Conservation (phyloP, 108 stramenopile genomes). For the Cyclotella atomus region DNA sequence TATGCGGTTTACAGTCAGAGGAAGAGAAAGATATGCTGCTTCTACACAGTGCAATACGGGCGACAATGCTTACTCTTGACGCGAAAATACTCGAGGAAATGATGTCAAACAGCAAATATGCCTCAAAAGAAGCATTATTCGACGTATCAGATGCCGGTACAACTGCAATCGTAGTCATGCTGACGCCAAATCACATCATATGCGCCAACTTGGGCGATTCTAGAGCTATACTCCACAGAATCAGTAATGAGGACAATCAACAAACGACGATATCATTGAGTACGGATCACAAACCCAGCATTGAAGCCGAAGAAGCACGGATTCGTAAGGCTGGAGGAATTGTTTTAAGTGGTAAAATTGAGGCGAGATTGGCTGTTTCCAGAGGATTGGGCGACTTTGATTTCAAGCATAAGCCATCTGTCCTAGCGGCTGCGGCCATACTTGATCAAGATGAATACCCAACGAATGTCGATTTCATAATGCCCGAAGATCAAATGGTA, state of each 20-base stretch:
- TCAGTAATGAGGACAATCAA: constrained; percentile 26
- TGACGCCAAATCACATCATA: constrained; percentile 86
- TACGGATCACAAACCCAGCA: constrained; percentile 96
- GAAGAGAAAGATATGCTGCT: constrained; percentile 8
- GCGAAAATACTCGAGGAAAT: constrained; percentile 25
- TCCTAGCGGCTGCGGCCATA: neutral
- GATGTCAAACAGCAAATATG: neutral
- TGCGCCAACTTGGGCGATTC: constrained; percentile 97
- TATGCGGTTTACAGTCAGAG: too few species aligned
- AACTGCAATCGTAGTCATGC: constrained; percentile 79
- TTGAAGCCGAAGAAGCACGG: constrained; percentile 62
- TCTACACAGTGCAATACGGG: constrained; percentile 18
- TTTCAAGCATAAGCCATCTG: constrained; percentile 58
- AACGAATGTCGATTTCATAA: constrained; percentile 33
- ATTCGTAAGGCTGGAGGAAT: constrained; percentile 71
- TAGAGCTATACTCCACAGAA: constrained; percentile 73
- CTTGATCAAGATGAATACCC: constrained; percentile 31
- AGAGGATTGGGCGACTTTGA: constrained; percentile 92
- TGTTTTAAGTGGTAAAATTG: constrained; percentile 81
- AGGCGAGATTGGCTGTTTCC: constrained; percentile 94
- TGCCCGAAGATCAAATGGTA: constrained; percentile 84
- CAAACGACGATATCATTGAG: constrained; percentile 61
- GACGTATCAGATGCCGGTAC: constrained; percentile 74
- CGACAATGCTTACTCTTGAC: constrained; percentile 28
- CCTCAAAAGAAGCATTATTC: neutral